Evolutionary conservation across 2,329 filamentous ascomycete species (phyloP), one percentile per base, ranked within the genome.

Genomic region (Leptodontidium sp.): DNA sequence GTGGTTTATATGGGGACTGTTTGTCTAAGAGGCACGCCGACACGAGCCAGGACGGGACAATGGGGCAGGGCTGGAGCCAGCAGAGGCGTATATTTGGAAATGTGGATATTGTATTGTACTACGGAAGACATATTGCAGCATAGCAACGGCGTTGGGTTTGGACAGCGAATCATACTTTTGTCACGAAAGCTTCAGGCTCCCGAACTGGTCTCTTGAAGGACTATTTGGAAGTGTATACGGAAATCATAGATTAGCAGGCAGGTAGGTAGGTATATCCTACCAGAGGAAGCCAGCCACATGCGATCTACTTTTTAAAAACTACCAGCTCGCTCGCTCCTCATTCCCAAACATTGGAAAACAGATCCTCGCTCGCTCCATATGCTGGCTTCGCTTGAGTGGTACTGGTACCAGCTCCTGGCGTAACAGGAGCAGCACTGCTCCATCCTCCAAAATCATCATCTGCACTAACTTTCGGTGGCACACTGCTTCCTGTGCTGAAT

Each of bases 391-490:
- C 81, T 15, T 80, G 76, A 35, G 81, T 77, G 29, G 80, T 79
- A 61, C 79, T 77, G 29, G 80, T 80, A 61, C 79, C 79, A 53
- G 82, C 77, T 40, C 81, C 78, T 9, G 84, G 81, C 47, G 81
- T 84, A 75, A 74, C 86, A 76, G 87, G 90, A 82, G 85, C 83
- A 55, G 89, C 88, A 77, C 93, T 97, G 59, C 93, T 90, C 95
- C 95, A 98, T 14, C 95, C 94, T 24, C 95, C 95, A 82, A 98
- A 98, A 78, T 98, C 95, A 80, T 98, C 95, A 75, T 98, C 95
- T 0, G 93, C 91, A 45, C 92, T 86, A 2, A 97, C 92, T 76
- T 91, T 90, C 29, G 93, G 89, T 64, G 78, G 76, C 50, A 84
- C 79, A 49, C 77, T 74, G 73, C 75, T 80, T 47, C 66, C 77